A percentile compares a stretch with the other conserved stretches of the same genome.
These are phyloP conservation scores for Cladochytrium replicatum DNA, from an alignment of 192 early-diverging fungal species.

Conservation along the genomic window DNA sequence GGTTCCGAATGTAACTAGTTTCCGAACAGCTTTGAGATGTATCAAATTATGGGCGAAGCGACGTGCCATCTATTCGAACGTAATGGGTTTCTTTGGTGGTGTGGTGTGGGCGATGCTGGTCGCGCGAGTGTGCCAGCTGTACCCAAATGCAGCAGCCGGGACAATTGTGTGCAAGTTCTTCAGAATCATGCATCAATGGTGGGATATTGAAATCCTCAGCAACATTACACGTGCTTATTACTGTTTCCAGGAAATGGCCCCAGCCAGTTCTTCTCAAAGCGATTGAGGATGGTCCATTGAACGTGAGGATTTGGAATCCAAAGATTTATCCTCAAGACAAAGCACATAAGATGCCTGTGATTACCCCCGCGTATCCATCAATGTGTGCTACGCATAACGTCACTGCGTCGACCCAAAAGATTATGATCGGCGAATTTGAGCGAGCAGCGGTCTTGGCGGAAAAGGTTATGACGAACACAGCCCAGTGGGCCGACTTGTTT, in stretches of 20 bases:
- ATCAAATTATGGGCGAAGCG: constrained; percentile 82
- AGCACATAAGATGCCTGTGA: constrained; percentile 77
- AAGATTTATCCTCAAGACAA: constrained; percentile 55
- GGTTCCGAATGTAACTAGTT: constrained; percentile 67
- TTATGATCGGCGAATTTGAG: constrained; percentile 71
- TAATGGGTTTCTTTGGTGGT: constrained; percentile 81
- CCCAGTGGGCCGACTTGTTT: constrained; percentile 63
- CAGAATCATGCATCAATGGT: constrained; percentile 58
- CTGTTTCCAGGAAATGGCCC: constrained; percentile 50
- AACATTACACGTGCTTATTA: neutral
- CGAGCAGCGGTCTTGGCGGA: constrained; percentile 52
- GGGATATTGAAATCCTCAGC: neutral
- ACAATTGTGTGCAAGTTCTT: constrained; percentile 67
- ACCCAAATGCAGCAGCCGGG: constrained; percentile 70
- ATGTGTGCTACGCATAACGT: constrained; percentile 89
- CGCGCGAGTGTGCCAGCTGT: constrained; percentile 73
- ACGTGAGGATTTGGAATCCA: constrained; percentile 79
- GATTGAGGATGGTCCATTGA: constrained; percentile 64
- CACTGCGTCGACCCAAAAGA: constrained; percentile 57
- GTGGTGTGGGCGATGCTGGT: constrained; percentile 87
- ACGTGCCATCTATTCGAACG: constrained; percentile 73
- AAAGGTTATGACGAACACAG: constrained; percentile 54
- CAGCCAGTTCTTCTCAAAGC: constrained; percentile 66
- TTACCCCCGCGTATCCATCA: constrained; percentile 83
- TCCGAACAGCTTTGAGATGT: constrained; percentile 67